These are phyloP conservation scores for Sarcomyxa edulis DNA, from an alignment of 768 basidiomycete genomes.

Conservation along the genomic window DNA sequence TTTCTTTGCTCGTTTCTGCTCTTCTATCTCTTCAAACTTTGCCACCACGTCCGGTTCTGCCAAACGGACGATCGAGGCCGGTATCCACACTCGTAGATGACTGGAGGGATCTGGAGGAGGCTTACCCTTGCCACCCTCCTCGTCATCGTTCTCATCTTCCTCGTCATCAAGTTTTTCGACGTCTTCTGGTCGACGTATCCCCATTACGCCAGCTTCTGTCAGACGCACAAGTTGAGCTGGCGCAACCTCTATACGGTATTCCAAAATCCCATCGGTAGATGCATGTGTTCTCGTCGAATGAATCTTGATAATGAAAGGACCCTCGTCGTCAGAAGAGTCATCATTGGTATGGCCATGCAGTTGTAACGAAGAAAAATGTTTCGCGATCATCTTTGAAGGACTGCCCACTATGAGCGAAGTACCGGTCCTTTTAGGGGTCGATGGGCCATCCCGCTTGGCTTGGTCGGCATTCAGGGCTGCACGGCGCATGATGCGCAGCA, in stretches of 20 bases:
- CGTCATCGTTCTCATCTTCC: constrained; percentile 42
- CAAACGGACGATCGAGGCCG: constrained; percentile 68
- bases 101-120: constrained; percentile 45
- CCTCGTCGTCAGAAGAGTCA: constrained; percentile 24
- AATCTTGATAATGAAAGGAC: constrained; percentile 56
- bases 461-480: constrained; percentile 42
- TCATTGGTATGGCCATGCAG: constrained; percentile 18
- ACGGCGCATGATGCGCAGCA: constrained; percentile 68
- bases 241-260: constrained; percentile 77
- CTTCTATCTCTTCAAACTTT: constrained; percentile 48
- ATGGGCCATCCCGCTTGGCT: constrained; percentile 11
- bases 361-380: constrained; percentile 46
- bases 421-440: constrained; percentile 35
- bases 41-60: constrained; percentile 64
- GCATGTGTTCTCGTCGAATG: constrained; percentile 60
- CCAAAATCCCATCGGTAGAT: constrained; percentile 65
- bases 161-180: constrained; percentile 44
- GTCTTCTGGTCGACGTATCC: constrained; percentile 44
- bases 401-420: constrained; percentile 31
- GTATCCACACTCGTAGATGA: constrained; percentile 73
- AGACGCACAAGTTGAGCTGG: constrained; percentile 62
- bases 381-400: constrained; percentile 49
- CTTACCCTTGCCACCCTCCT: constrained; percentile 29
- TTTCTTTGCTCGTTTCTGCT: constrained; percentile 47
- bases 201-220: constrained; percentile 62